Base-by-base conservation (phyloP, 495 filamentous ascomycete species). In the Penicilliopsis zonata region DNA sequence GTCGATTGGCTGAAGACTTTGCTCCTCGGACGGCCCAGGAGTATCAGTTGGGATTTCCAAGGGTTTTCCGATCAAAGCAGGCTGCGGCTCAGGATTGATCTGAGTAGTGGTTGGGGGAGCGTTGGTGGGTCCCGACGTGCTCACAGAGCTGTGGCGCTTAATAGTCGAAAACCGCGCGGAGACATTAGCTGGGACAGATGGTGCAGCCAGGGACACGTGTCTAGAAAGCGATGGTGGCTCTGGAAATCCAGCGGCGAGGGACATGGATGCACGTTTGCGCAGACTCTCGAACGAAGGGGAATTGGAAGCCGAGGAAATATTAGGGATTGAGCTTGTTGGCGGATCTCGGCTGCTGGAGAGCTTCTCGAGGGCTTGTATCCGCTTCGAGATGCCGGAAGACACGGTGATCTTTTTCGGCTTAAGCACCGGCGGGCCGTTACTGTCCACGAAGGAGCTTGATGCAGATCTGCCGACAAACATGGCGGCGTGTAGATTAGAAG, bases 321-420 rank as follows among this genome's bases (percentile, higher is more conserved):
- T 39, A 4, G 30, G 47, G 17, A 24, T 44, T 0, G 52, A 31
- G 20, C 28, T 44, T 17, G 37, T 20, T 9, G 58, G 51, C 27
- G 44, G 59, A 18, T 70, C 65, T 10, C 65, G 67, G 30, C 14
- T 59, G 25, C 55, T 65, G 1, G 76, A 78, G n/a, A 85, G 61
- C 38, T 78, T 78, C 46, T 87, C 80, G 27, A 94, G 63, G 9
- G 85, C 83, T 47, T 90, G 84, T 46, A 94, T 93, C 32, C 86
- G 77, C 50, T 82, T 80, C 5, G 84, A 87, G 43, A 94, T 93
- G 23, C 83, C 84, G 16, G 80, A 82, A 2, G 85, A 87, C 13
- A 93, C 70, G 47, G 85, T 88, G 52, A 74, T 67, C 50, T 80
- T 85, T 59, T 82, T 86, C 1, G 76, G 70, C 33, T 74, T 46